phyloP scores from a whole-genome alignment of 2,329 filamentous ascomycete species.

The Calonectria pteridis region DNA sequence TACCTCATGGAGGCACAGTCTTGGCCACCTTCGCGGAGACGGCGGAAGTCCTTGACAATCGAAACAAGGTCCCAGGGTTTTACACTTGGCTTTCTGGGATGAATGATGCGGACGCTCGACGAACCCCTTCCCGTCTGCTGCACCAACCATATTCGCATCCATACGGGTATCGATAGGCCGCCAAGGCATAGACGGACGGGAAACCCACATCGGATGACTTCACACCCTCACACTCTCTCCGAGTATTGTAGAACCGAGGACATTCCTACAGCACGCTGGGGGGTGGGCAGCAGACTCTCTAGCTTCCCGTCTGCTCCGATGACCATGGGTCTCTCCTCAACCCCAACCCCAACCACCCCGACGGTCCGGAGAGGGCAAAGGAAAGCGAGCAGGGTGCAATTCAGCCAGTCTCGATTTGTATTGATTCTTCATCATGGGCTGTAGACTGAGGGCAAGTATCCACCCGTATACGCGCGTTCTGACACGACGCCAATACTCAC shows the following conservation, averaged over 20 bases:
- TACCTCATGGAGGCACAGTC: neutral
- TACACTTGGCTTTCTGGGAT: neutral
- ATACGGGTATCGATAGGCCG: neutral
- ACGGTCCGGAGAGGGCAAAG: neutral
- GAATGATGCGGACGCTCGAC: neutral
- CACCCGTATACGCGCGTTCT: slow-evolving; percentile 21
- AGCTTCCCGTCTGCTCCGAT: neutral
- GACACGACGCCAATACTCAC: slow-evolving; percentile 16
- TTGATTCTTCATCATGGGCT: neutral
- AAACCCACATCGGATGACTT: neutral
- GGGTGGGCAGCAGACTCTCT: neutral
- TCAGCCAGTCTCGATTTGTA: neutral
- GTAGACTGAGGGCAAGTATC: neutral
- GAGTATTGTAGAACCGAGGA: neutral
- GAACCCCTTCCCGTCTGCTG: neutral
- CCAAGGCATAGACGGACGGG: neutral
- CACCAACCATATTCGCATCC: neutral
- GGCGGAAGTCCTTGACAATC: neutral
- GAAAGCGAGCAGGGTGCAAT: neutral
- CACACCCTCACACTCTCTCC: neutral
- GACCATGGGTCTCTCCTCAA: neutral
- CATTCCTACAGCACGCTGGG: slow-evolving; percentile 9
- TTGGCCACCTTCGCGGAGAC: neutral
- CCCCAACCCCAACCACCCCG: neutral
- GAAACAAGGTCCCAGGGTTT: neutral